Evolutionary conservation across 106 monocot genomes (phyloP).

Genomic region (Platanthera zijinensis): DNA sequence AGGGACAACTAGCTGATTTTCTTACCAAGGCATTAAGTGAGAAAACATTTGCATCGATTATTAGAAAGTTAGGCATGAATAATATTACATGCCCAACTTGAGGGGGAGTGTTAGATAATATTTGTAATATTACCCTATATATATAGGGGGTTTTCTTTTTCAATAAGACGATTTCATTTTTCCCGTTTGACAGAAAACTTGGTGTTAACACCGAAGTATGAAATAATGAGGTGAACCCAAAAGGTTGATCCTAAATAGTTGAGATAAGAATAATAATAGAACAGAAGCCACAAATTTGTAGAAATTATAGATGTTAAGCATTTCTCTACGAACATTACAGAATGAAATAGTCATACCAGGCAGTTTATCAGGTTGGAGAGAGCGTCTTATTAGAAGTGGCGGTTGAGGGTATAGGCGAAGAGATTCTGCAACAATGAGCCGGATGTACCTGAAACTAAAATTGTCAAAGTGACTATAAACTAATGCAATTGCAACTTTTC

Average conservation of each 20-base stretch:
- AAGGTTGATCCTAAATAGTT: not conserved
- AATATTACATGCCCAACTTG: too few species aligned
- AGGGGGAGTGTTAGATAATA: too few species aligned
- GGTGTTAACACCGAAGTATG: not conserved
- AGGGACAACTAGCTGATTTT: too few species aligned
- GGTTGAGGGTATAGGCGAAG: conserved; percentile 96
- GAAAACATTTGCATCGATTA: too few species aligned
- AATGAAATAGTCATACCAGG: conserved; percentile 47
- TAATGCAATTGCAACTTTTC: not conserved
- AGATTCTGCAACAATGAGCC: conserved; percentile 69
- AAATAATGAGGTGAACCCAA: not conserved
- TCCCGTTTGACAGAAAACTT: not conserved
- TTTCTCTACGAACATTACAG: not conserved
- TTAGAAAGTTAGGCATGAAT: too few species aligned
- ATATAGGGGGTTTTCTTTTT: too few species aligned
- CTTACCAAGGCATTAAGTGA: too few species aligned
- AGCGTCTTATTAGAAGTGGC: conserved; percentile 86
- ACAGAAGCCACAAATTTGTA: not conserved
- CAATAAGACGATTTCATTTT: too few species aligned
- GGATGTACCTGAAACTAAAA: conserved; percentile 60
- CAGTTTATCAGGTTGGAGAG: conserved; percentile 60
- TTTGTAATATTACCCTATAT: too few species aligned
- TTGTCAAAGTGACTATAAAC: conserved; percentile 1
- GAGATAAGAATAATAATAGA: not conserved
- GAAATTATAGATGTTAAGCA: not conserved